Evolutionary conservation across 2,329 filamentous ascomycete genomes (phyloP), one percentile per base, ranked within the genome.

Genomic region (Neurospora sp.): DNA sequence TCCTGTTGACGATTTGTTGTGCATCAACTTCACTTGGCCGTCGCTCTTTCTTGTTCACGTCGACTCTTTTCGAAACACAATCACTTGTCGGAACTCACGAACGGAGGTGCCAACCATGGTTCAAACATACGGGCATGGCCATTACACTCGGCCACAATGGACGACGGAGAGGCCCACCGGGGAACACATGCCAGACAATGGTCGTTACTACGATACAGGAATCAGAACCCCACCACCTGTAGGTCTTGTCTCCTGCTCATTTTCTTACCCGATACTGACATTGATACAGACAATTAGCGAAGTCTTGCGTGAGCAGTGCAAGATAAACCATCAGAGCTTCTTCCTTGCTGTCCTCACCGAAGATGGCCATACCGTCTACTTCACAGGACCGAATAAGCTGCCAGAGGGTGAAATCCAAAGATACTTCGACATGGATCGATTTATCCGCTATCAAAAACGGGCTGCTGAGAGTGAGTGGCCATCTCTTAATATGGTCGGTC

Each of bases 341-440:
- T 87, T 88, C 72, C 79, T 88, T 40, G 85, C 83, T 11, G 82
- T 82, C 1, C 78, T 86, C 52, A 78, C 81, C 41, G 83, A 86
- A 37, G 83, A 85, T 70, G 83, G 83, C 23, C 79, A 80, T 17
- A 75, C 80, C 1, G 79, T 81, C 70, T 84, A 81, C 3, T 85
- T 84, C 69, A 80, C 82, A 3, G 83, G 83, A 2, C 83, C 83
- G 0, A 78, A 80, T 17, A 76, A 78, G 52, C 77, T 81, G 69
- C 72, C 80, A 70, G 78, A 82, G 70, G 74, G 79, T 68, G 75
- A 81, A 68, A 76, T 84, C 66, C 77, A 78, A 2, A 80, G 80
- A 28, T 85, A 87, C 70, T 86, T 87, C 72, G 77, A 83, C 66
- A 76, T 79, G 68, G 77, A 80, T 2, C 81, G 77, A 19, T 86